Evolutionary conservation across 169 alveolate species (phyloP), one percentile per base, ranked within the genome.

Genomic region (Plasmodium blacklocki): DNA sequence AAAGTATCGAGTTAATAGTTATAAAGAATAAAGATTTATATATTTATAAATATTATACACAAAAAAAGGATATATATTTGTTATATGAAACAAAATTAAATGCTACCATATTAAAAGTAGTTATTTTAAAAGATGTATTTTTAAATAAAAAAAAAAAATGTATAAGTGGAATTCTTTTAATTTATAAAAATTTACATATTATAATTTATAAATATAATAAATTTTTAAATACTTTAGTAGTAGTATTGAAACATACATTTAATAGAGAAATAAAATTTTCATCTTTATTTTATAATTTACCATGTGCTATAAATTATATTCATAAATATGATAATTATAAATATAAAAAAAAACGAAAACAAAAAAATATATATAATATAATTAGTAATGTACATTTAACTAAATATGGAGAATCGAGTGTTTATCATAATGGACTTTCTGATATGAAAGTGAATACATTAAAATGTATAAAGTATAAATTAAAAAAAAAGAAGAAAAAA

Each of bases 31-130:
- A 64, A 76, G 74, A 76, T 50, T 67, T 76, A 19, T 64, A 67
- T 56, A 76, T 76, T 64, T 76, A 76, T 19, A 45, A 4, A 8
- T 76, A 23, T 67, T 26, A 74, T 39, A 59, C 11, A 43, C 15
- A 49, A 7, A 76, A 54, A 8, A 76, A 21, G 66, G 52, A 26
- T 63, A 49, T 9, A 21, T 21, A 15, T 26, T 70, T 76, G 5
- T 7, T 76, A 7, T 76, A 76, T 54, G 88, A 76, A 21, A 76
- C 88, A 3, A 76, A 76, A 67, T 43, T 76, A 19, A 76, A 76
- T 54, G 88, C 52, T 50, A 47, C 74, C n/a, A 75, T 76, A 1
- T 39, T 76, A 39, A 76, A 63, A 19, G 8, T 76, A 18, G 54
- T 76, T 49, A 50, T 64, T 7, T 64, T 76, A 43, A 76, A 64